Conservation (phyloP, 306 rosid species). For the Pyrus pyrifolia region DNA sequence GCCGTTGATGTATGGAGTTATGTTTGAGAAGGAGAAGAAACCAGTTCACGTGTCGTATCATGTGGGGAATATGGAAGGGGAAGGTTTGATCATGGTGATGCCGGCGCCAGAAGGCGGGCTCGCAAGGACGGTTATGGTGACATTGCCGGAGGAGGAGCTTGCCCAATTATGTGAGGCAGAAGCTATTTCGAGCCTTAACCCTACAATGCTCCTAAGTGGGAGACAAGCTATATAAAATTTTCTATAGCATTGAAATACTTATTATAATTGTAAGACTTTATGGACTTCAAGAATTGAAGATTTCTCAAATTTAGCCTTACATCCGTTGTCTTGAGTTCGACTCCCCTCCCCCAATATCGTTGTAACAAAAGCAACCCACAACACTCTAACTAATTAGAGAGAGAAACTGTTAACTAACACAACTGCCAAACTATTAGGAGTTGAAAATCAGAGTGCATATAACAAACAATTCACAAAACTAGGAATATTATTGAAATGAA, state of each 20-base stretch:
- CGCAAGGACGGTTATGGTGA: slow-evolving; percentile 45
- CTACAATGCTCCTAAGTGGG: slow-evolving; percentile 22
- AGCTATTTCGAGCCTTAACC: slow-evolving; percentile 35
- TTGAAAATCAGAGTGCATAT: too few species aligned
- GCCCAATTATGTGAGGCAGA: slow-evolving; percentile 28
- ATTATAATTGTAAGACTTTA: neutral
- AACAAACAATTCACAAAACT: too few species aligned
- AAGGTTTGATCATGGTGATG: slow-evolving; percentile 59
- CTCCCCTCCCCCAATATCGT: too few species aligned
- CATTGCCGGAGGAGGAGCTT: slow-evolving; percentile 39
- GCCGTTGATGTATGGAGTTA: slow-evolving; percentile 25
- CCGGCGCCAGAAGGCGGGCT: slow-evolving; percentile 47
- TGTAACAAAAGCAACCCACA: too few species aligned
- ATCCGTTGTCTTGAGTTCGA: too few species aligned
- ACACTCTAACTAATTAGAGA: too few species aligned
- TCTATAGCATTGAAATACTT: neutral
- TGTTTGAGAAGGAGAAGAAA: slow-evolving; percentile 22
- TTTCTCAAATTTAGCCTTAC: too few species aligned
- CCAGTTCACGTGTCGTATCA: slow-evolving; percentile 53
- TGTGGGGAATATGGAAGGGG: slow-evolving; percentile 44
- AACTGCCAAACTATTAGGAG: too few species aligned
- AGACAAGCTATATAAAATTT: neutral
- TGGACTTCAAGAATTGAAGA: too few species aligned
- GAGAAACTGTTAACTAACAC: too few species aligned
- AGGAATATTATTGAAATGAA: too few species aligned